Evolutionary conservation across 805 yeast genomes (phyloP), one percentile per base, ranked within the genome.

Genomic region (Candida maltosa): DNA sequence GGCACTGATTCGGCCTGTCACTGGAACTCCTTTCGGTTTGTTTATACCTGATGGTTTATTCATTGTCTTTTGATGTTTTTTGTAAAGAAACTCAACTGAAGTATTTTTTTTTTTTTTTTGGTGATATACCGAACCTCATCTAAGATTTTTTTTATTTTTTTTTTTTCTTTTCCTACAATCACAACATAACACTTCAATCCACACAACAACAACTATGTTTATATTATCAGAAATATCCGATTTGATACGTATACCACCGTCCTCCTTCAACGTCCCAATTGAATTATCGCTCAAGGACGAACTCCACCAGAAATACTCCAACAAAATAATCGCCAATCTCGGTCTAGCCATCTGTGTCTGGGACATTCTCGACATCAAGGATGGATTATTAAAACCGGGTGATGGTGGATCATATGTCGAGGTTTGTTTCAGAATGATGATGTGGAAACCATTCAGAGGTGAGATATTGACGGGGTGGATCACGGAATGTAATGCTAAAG

Each of bases 391-490:
- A 40, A 83, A 80, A 49, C 96, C 96, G 1, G 97, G 98, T 6
- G 97, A 93, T 60, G 97, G 98, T 6, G 87, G 89, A 2, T 73
- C 87, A 4, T 89, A 72, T 49, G 79, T 87, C 26, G 83, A 81
- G 44, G 85, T 83, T 14, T 73, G 68, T 37, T 86, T 88, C 52
- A 64, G 97, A 34, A 69, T 83, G 31, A 67, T 89, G 7, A 81
- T 91, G 2, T 93, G 93, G 73, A 84, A 89, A 45, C 98, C 98
- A 1, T 91, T 91, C 58, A 80, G 87, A 1, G 98, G 98, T 7
- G 98, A 93, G 56, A 77, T 91, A 6, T 58, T 93, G 17, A 81
- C 88, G 0, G 98, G 98, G 2, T 87, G 95, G 91, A 87, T 93
- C 22, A 80, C 87, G 27, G 85, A 87, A 46, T 86, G 96, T 62